These are phyloP conservation scores for Coemansia sp. DNA, from an alignment of 192 early-diverging fungal genomes.

Conservation along the genomic window DNA sequence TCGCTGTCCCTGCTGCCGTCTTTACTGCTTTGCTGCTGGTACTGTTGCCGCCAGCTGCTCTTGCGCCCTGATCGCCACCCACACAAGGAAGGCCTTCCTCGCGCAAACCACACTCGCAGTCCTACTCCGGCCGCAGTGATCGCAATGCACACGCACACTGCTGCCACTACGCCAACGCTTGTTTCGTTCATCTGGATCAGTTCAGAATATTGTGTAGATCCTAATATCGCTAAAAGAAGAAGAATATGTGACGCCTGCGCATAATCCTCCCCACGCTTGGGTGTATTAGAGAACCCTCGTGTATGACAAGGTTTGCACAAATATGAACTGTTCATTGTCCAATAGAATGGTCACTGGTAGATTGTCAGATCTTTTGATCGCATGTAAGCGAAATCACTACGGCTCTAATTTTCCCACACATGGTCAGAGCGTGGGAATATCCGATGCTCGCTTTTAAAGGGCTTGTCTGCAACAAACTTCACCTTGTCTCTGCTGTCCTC, in stretches of 20 bases:
- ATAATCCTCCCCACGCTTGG: too few species aligned
- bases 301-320: too few species aligned
- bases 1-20: slow-evolving; percentile 19
- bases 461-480: background rate
- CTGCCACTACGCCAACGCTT: slow-evolving; percentile 30
- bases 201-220: too few species aligned
- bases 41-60: background rate
- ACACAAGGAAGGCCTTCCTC: slow-evolving; percentile 10
- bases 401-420: background rate
- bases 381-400: too few species aligned
- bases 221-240: too few species aligned
- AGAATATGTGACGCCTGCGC: too few species aligned
- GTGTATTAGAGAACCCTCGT: too few species aligned
- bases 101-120: slow-evolving; percentile 17
- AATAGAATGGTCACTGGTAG: background rate
- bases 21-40: slow-evolving; percentile 4
- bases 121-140: slow-evolving; percentile 7
- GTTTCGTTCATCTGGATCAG: slow-evolving; percentile 13
- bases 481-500: background rate
- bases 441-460: background rate
- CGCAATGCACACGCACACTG: slow-evolving; percentile 24
- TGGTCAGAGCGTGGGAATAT: background rate
- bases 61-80: background rate
- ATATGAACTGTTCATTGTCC: too few species aligned
- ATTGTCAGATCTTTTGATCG: too few species aligned